phyloP scores from a whole-genome alignment of 108 stramenopile genomes.

The Schizochytrium sp. region DNA sequence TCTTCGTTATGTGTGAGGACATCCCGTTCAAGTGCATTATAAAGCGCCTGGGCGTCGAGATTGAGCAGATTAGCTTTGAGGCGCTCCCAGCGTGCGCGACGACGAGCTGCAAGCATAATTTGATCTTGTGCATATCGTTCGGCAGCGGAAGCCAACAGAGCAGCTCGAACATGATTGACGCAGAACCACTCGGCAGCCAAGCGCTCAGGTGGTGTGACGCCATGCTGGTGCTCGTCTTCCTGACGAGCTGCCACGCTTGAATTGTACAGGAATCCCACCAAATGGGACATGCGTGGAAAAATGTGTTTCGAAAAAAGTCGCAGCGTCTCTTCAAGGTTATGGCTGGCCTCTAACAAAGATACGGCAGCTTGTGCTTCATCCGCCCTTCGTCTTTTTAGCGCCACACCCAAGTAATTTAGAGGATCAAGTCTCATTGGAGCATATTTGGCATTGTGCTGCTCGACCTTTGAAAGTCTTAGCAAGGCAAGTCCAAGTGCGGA shows the following conservation, averaged over 20 bases:
- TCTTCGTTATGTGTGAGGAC: not conserved
- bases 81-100: constrained; percentile 25
- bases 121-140: constrained; percentile 15
- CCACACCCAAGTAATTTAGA: constrained; percentile 1
- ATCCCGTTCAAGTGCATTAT: constrained; percentile 4
- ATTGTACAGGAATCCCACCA: constrained; percentile 37
- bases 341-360: constrained; percentile 28
- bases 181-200: constrained; percentile 45
- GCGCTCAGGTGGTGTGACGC: constrained; percentile 49
- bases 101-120: constrained; percentile 46
- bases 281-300: not conserved
- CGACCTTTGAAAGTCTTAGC: constrained; percentile 9
- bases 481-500: constrained; percentile 12
- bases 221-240: constrained; percentile 36
- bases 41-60: constrained; percentile 32
- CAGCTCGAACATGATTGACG: not conserved
- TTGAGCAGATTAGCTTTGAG: constrained; percentile 5
- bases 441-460: constrained; percentile 16
- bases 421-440: constrained; percentile 25
- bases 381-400: not conserved
- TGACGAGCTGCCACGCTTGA: constrained; percentile 13
- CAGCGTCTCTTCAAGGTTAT: constrained; percentile 9
- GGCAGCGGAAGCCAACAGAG: not conserved
- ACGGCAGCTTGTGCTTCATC: not conserved
- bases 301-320: constrained; percentile 31